A percentile compares a stretch with the other conserved stretches of the same genome.
phyloP scores from a whole-genome alignment of 1,139 yeast species.

The Scheffersomyces segobiensis region DNA sequence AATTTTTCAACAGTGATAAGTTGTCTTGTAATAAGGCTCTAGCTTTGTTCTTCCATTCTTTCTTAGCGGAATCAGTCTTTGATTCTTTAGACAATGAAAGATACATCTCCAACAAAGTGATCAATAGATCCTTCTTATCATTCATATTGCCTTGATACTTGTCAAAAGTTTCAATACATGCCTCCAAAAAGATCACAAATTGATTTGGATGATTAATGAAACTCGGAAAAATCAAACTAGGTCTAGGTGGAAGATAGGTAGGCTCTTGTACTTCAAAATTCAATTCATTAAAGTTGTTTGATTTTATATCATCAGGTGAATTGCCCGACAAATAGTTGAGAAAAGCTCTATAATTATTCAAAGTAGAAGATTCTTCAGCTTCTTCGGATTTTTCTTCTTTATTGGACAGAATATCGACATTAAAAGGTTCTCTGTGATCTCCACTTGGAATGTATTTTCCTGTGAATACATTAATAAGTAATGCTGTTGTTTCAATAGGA shows the following conservation, averaged over 20 bases:
- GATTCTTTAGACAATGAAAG: constrained; percentile 51
- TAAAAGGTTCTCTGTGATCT: not conserved
- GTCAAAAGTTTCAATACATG: constrained; percentile 80
- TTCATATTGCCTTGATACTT: constrained; percentile 68
- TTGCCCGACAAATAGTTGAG: constrained; percentile 57
- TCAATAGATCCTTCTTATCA: constrained; percentile 70
- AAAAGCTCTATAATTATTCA: constrained; percentile 74
- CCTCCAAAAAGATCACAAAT: constrained; percentile 91
- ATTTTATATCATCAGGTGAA: constrained; percentile 11
- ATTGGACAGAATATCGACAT: constrained; percentile 5
- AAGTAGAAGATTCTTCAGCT: constrained; percentile 8
- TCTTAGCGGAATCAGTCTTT: constrained; percentile 14
- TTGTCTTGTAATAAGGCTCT: constrained; percentile 47
- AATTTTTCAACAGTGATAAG: constrained; percentile 50
- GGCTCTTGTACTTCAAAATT: constrained; percentile 34
- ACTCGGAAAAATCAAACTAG: constrained; percentile 82
- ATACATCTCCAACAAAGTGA: constrained; percentile 83
- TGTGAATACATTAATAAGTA: constrained; percentile 84
- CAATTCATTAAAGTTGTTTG: constrained; percentile 2
- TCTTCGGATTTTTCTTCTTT: constrained; percentile 6
- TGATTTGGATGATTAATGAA: constrained; percentile 83
- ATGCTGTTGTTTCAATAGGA: constrained; percentile 81
- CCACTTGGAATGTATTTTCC: constrained; percentile 66
- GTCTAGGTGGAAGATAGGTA: constrained; percentile 90
- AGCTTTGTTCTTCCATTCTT: constrained; percentile 69